Evolutionary conservation across 495 filamentous ascomycete genomes (phyloP).

Genomic region (Penicillium bialowiezense): DNA sequence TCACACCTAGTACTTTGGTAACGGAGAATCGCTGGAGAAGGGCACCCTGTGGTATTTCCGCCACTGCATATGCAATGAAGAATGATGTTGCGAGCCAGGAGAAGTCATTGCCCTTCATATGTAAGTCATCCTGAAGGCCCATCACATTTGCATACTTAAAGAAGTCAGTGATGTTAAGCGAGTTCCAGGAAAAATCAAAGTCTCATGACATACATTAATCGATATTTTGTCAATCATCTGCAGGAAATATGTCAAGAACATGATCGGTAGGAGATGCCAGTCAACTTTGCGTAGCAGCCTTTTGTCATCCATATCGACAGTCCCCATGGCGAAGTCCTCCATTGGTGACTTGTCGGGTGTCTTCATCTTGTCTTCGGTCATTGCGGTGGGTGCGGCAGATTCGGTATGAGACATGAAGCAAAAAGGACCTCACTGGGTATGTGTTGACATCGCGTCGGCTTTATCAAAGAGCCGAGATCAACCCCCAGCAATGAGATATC

Average conservation of each 20-base stretch:
- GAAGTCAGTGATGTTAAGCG: no score
- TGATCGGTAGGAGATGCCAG: slow-evolving; percentile 54
- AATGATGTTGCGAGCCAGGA: slow-evolving; percentile 53
- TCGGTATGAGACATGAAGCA: no score
- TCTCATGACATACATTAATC: slow-evolving; percentile 55
- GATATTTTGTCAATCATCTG: slow-evolving; percentile 68
- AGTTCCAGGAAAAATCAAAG: no score
- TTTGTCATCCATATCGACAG: slow-evolving; percentile 26
- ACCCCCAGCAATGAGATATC: no score
- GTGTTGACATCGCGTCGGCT: not conserved
- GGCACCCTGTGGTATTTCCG: slow-evolving; percentile 52
- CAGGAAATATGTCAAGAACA: slow-evolving; percentile 61
- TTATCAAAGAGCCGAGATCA: not conserved
- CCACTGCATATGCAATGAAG: slow-evolving; percentile 54
- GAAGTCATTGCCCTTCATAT: slow-evolving; percentile 52
- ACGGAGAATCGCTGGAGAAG: slow-evolving; percentile 53
- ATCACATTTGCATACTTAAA: slow-evolving; percentile 56
- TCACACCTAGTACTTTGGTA: slow-evolving; percentile 54
- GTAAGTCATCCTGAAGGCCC: slow-evolving; percentile 49
- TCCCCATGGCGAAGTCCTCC: slow-evolving; percentile 21
- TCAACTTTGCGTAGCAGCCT: slow-evolving; percentile 49
- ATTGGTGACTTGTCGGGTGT: slow-evolving; percentile 2
- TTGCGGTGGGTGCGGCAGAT: not conserved
- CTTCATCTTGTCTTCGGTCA: slow-evolving; percentile 11
- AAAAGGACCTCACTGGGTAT: not conserved